Percentiles rank a stretch among this genome's conserved stretches.
Evolutionary conservation across 2,329 filamentous ascomycete species (phyloP).

Genomic region (Ramichloridium luteum): DNA sequence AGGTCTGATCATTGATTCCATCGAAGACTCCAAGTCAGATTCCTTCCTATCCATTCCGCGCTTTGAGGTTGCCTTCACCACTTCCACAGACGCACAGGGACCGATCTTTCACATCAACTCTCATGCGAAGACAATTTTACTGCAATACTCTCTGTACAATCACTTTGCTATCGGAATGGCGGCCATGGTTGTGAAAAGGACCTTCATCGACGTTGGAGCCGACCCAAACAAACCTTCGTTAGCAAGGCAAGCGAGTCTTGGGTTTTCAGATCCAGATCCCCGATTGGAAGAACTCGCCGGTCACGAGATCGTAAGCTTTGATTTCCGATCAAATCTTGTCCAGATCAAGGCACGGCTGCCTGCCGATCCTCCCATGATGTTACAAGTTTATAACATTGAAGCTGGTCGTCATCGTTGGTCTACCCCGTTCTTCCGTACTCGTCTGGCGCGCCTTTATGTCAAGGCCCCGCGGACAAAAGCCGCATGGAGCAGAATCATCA

Average conservation of each 20-base stretch:
- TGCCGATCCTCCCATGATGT: constrained; percentile 76
- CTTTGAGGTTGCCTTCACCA: constrained; percentile 77
- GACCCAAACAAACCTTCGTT: constrained; percentile 10
- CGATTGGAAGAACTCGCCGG: constrained; percentile 20
- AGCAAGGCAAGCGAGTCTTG: constrained; percentile 12
- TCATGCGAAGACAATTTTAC: constrained; percentile 61
- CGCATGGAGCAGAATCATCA: constrained; percentile 78
- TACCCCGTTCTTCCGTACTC: constrained; percentile 64
- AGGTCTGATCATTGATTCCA: constrained; percentile 77
- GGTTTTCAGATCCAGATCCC: constrained; percentile 14
- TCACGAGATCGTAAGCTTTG: constrained; percentile 63
- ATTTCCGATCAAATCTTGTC: constrained; percentile 68
- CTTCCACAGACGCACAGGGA: constrained; percentile 73
- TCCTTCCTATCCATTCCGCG: constrained; percentile 76
- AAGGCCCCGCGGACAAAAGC: constrained; percentile 70
- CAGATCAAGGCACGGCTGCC: constrained; percentile 86
- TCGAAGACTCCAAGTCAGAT: constrained; percentile 71
- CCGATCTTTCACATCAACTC: constrained; percentile 81
- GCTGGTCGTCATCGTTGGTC: constrained; percentile 79
- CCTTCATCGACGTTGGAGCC: constrained; percentile 24
- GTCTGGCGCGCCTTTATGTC: constrained; percentile 72
- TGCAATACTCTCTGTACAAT: constrained; percentile 87
- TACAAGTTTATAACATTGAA: constrained; percentile 75
- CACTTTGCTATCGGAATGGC: constrained; percentile 86
- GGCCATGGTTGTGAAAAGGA: constrained; percentile 50